Evolutionary conservation across 2,329 filamentous ascomycete species (phyloP), one percentile per base, ranked within the genome.

Genomic region (Daldinia sp.): DNA sequence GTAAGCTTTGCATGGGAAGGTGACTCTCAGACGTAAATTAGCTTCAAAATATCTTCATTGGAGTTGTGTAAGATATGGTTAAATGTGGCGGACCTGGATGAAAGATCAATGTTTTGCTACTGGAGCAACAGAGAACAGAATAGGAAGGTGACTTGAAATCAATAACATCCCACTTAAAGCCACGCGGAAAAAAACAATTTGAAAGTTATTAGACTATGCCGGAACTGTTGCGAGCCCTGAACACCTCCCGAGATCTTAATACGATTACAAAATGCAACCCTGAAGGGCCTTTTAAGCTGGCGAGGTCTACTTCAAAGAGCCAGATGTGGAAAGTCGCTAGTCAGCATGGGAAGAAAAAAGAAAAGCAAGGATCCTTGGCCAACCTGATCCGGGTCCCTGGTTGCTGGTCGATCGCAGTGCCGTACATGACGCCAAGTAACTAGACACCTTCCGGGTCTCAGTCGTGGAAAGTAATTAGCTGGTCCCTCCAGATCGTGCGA

Each of bases 391-490:
- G 63, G 51, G 12, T 62, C 64, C 69, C 60, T 63, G 66, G 65
- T 68, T 56, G 28, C 54, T 60, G 56, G 63, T 65, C 63, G 58
- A 65, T 67, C 48, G 28, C 30, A 54, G 63, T 37, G 23, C 66
- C 63, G 30, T 61, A 62, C 51, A 65, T 55, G 41, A 35, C 57
- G 69, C 66, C 53, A 71, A 64, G 65, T 69, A 42, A 46, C 60
- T 58, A 62, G 53, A 46, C 41, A 57, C 10, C 26, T 15, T 20
- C 37, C n/a, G 39, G 60, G 69, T 71, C 66, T 71, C 69, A 71
- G 66, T 64, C 30, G 18, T 64, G 50, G 69, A 71, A 71, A 71
- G 69, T 66, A 69, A 71, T 42, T 61, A 41, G 33, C 35, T 64
- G 33, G 39, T 33, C 35, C 46, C 12, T 41, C 50, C 30, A 62